Conservation (phyloP, 768 basidiomycete genomes). For the Chlorophyllum brunneum region DNA sequence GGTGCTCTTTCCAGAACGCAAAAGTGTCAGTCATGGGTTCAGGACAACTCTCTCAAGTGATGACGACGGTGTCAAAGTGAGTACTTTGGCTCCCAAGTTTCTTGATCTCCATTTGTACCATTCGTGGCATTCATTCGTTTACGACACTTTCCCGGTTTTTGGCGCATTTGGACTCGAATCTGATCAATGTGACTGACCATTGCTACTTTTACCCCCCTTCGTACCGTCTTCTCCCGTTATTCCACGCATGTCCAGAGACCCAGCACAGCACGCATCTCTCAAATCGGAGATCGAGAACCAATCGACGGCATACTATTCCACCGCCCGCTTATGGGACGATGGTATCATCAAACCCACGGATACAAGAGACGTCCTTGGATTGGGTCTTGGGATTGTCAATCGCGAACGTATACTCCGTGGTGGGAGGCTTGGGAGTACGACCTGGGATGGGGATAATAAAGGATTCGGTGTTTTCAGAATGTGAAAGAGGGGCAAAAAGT, state of each 20-base stretch:
- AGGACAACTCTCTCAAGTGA: slow-evolving; percentile 88
- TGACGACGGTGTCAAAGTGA: slow-evolving; percentile 84
- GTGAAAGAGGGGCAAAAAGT: too few relatives aligned
- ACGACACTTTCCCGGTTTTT: not conserved
- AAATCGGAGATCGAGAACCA: slow-evolving; percentile 85
- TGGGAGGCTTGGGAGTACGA: slow-evolving; percentile 26
- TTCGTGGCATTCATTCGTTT: not conserved
- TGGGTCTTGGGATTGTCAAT: slow-evolving; percentile 80
- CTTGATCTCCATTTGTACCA: not conserved
- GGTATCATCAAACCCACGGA: slow-evolving; percentile 88
- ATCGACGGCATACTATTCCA: slow-evolving; percentile 83
- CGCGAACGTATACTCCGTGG: slow-evolving; percentile 29
- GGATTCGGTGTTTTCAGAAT: slow-evolving; percentile 93
- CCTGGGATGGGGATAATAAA: slow-evolving; percentile 67
- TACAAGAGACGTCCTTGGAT: slow-evolving; percentile 82
- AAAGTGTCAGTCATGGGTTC: slow-evolving; percentile 96
- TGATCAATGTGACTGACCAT: not conserved
- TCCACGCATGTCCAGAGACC: slow-evolving; percentile 51
- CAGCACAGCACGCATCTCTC: slow-evolving; percentile 68
- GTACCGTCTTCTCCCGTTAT: not conserved
- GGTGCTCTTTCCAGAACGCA: slow-evolving; percentile 59
- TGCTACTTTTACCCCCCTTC: not conserved
- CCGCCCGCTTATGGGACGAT: slow-evolving; percentile 93
- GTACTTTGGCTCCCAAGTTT: slow-evolving; percentile 17
- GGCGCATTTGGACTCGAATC: not conserved